These are phyloP conservation scores for Ustilago hordei DNA, from an alignment of 1,284 basidiomycete species.

Conservation along the genomic window DNA sequence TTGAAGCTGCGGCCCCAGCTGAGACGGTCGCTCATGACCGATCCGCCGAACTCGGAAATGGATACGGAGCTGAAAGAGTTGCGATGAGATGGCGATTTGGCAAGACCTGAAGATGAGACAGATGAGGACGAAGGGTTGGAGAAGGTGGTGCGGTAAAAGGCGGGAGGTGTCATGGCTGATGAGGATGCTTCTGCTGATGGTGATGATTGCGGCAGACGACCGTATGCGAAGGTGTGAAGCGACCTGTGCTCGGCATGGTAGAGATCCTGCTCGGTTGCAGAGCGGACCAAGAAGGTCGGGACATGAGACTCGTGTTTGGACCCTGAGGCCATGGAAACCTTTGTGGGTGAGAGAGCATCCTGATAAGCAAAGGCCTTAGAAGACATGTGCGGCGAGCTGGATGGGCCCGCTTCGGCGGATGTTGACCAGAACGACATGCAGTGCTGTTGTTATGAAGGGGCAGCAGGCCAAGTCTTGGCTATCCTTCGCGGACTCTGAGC, in stretches of 20 bases:
- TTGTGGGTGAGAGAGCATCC: constrained; percentile 17
- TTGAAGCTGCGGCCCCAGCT: constrained; percentile 46
- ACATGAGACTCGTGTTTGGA: constrained; percentile 44
- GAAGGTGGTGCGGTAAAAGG: constrained; percentile 42
- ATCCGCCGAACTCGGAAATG: constrained; percentile 42
- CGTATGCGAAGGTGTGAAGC: constrained; percentile 36
- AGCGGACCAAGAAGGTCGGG: constrained; percentile 38
- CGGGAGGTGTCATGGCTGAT: constrained; percentile 29
- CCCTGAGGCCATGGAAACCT: constrained; percentile 9
- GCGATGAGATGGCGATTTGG: constrained; percentile 38
- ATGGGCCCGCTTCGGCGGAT: constrained; percentile 41
- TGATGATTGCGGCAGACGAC: constrained; percentile 21
- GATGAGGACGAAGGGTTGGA: constrained; percentile 53
- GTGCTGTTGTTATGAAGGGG: neutral
- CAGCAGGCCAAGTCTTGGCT: no score
- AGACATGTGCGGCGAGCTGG: constrained; percentile 25
- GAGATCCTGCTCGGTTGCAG: constrained; percentile 47
- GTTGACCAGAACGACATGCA: constrained; percentile 34
- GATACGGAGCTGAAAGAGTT: constrained; percentile 54
- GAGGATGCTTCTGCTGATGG: constrained; percentile 17
- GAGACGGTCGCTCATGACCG: constrained; percentile 38
- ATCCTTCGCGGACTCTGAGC: neutral
- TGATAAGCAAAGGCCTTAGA: constrained; percentile 19
- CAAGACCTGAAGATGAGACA: constrained; percentile 40
- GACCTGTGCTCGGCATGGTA: constrained; percentile 39